A percentile compares a stretch with the other conserved stretches of the same genome.
phyloP scores from a whole-genome alignment of 2,329 filamentous ascomycete genomes.

The Penicillium decumbens region DNA sequence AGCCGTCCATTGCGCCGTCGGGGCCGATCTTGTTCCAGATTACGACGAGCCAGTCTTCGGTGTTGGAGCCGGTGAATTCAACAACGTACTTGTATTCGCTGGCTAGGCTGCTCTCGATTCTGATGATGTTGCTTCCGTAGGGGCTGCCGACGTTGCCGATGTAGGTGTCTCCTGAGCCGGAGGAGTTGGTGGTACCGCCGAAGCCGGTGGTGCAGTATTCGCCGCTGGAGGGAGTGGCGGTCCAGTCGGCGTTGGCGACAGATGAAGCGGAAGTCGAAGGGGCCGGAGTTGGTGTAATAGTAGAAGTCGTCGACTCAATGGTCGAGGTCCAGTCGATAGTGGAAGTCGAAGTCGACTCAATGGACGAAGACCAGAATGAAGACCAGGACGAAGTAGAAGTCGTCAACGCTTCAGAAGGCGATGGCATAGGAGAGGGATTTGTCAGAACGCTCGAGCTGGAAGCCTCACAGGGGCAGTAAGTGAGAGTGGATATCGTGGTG shows the following conservation, averaged over 20 bases:
- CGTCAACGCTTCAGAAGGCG: not conserved
- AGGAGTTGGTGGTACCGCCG: constrained; percentile 26
- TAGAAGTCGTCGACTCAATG: constrained; percentile 1
- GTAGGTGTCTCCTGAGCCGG: constrained; percentile 29
- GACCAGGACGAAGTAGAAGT: constrained; percentile 1
- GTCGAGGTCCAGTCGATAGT: not conserved
- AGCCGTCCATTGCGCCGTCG: constrained; percentile 32
- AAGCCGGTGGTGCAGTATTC: constrained; percentile 32
- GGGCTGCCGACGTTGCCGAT: constrained; percentile 38
- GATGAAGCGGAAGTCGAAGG: constrained; percentile 10
- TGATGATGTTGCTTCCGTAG: constrained; percentile 40
- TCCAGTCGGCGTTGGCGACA: constrained; percentile 18
- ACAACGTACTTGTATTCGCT: constrained; percentile 36
- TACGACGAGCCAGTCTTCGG: constrained; percentile 33
- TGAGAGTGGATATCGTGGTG: constrained; percentile 9
- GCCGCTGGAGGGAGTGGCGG: constrained; percentile 18
- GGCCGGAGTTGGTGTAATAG: constrained; percentile 6
- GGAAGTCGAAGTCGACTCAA: not conserved
- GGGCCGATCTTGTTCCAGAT: constrained; percentile 41
- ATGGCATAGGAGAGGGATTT: not conserved
- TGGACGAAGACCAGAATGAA: not conserved
- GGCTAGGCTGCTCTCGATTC: constrained; percentile 27
- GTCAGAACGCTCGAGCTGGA: constrained; percentile 2
- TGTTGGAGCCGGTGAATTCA: constrained; percentile 31
- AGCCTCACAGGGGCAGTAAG: constrained; percentile 8